Evolutionary conservation across 306 rosid genomes (phyloP).

Genomic region (Comarum palustre): DNA sequence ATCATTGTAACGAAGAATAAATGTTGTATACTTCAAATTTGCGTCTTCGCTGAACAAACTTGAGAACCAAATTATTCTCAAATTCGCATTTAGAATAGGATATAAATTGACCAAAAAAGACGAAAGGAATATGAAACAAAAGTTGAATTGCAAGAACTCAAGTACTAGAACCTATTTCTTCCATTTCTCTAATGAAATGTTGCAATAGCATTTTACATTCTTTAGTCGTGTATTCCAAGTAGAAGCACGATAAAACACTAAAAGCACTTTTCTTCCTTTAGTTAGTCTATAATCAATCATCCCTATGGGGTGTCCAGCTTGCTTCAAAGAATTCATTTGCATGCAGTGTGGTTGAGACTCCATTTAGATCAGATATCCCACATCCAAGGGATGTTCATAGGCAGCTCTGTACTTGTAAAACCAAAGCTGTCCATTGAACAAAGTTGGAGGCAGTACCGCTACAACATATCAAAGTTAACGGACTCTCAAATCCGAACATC

Average conservation of each 20-base stretch:
- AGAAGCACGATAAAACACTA: neutral
- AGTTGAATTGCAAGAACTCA: neutral
- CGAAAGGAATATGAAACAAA: neutral
- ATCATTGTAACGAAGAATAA: too few relatives aligned
- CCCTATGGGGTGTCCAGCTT: constrained; percentile 10
- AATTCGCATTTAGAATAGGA: neutral
- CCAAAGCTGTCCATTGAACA: constrained; percentile 35
- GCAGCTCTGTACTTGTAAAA: constrained; percentile 39
- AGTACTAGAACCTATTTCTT: neutral
- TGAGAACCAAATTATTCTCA: neutral
- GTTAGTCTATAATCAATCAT: constrained; percentile 20
- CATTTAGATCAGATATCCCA: neutral
- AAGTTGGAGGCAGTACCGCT: constrained; percentile 36
- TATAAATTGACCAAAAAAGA: neutral
- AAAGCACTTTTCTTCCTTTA: neutral
- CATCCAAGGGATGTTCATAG: neutral
- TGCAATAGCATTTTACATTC: constrained; percentile 5
- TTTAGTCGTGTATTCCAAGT: neutral
- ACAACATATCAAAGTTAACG: constrained; percentile 20
- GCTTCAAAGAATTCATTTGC: neutral
- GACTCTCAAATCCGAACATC: constrained; percentile 18
- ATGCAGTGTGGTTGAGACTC: neutral
- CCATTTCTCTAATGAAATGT: neutral
- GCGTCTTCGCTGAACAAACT: neutral
- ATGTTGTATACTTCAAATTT: neutral